Percentiles rank a stretch among this genome's conserved stretches.
These are phyloP conservation scores for Asterochloris sp. DNA, from an alignment of 139 green algal genomes.

Conservation along the genomic window DNA sequence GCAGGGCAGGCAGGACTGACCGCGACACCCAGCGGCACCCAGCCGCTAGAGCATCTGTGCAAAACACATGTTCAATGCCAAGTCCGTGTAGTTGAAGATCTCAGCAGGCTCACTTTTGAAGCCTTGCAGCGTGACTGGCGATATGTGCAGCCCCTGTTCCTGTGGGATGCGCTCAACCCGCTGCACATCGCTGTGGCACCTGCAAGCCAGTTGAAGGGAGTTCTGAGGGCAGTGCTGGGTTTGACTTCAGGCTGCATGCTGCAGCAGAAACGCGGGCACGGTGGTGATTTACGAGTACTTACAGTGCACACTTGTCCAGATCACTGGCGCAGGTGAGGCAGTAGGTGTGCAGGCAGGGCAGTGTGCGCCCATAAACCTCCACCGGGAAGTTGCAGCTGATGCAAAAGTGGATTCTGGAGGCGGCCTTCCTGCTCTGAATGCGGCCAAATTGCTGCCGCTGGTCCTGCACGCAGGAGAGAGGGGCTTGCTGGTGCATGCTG, in stretches of 20 bases:
- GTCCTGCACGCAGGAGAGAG: neutral
- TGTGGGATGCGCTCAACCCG: slow-evolving; percentile 52
- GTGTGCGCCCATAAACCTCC: slow-evolving; percentile 61
- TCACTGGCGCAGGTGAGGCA: slow-evolving; percentile 66
- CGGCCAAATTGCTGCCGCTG: slow-evolving; percentile 3
- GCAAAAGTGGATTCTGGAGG: slow-evolving; percentile 60
- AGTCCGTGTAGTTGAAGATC: no score
- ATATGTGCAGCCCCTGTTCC: slow-evolving; percentile 60
- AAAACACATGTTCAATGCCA: no score
- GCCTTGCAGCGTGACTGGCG: slow-evolving; percentile 58
- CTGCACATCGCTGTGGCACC: slow-evolving; percentile 50
- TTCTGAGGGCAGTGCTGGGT: neutral
- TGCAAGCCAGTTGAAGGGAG: slow-evolving; percentile 24
- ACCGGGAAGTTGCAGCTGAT: slow-evolving; percentile 64
- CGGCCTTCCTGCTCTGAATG: slow-evolving; percentile 6
- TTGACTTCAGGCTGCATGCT: no score
- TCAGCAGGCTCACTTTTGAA: slow-evolving; percentile 45
- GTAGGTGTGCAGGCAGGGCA: slow-evolving; percentile 73
- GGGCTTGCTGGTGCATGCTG: no score
- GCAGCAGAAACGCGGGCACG: neutral
- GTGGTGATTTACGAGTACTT: slow-evolving; percentile 15
- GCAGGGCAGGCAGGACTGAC: no score
- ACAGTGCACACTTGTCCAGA: slow-evolving; percentile 69
- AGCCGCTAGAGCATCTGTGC: no score
- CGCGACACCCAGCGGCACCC: no score